phyloP scores from a whole-genome alignment of 805 yeast genomes.

The Isabelozyma pseudorhagii region DNA sequence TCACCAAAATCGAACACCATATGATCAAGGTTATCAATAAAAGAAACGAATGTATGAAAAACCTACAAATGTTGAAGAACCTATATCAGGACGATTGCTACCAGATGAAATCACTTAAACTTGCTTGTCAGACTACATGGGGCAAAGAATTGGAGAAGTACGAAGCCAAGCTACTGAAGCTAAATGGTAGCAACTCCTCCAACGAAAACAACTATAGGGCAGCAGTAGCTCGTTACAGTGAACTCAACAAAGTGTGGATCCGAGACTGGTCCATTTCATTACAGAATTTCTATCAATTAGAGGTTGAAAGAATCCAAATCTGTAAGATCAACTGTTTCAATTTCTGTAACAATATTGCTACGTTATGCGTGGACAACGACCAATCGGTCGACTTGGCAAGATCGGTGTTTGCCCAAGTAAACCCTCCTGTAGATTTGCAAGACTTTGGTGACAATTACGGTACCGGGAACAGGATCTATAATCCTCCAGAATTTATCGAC shows the following conservation, averaged over 20 bases:
- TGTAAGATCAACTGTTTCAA: conserved; percentile 74
- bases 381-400: conserved; percentile 72
- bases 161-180: conserved; percentile 52
- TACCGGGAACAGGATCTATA: conserved; percentile 61
- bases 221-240: conserved; percentile 50
- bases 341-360: conserved; percentile 69
- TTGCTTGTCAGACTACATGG: conserved; percentile 65
- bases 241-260: conserved; percentile 60
- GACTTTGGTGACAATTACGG: conserved; percentile 52
- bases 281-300: conserved; percentile 62
- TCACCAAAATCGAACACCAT: conserved; percentile 55
- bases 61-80: conserved; percentile 37
- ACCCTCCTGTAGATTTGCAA: conserved; percentile 55
- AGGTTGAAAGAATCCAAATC: conserved; percentile 68
- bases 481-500: conserved; percentile 64
- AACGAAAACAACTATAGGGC: conserved; percentile 57
- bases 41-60: conserved; percentile 33
- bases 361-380: conserved; percentile 76
- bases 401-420: conserved; percentile 63
- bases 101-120: conserved; percentile 54
- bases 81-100: conserved; percentile 58
- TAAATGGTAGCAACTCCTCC: conserved; percentile 38
- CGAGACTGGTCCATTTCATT: conserved; percentile 69
- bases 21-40: conserved; percentile 53
- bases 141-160: conserved; percentile 69